Evolutionary conservation across 768 basidiomycete species (phyloP), one percentile per base, ranked within the genome.

Genomic region (Leccinum obscurum): DNA sequence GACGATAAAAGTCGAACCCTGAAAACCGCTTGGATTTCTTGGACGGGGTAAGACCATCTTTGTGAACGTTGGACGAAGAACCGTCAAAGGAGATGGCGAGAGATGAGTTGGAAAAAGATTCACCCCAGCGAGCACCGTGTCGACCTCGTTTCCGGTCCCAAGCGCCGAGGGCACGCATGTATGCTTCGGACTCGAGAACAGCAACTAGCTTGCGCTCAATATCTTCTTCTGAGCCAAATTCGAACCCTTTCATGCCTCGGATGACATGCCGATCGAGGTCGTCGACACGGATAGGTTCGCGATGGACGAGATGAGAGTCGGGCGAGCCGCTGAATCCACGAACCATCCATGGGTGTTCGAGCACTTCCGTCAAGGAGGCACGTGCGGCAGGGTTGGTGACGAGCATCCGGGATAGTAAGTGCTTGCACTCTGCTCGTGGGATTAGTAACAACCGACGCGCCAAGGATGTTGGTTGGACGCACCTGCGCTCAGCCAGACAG

Each of bases 401-500:
- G 41, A 99, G 85, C 95, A 99, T 98, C 22, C 95, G 85, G 3
- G 91, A 90, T 13, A 99, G 81, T 3, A 98, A 77, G 66, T 92
- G 87, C 72, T 97, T 98, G 80, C 97, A 98, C 76, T 99, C 97
- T 93, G 68, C 1, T 15, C 20, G 39, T n/a, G 51, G 22, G 46
- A 65, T 64, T 6, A 72, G 65, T 46, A 39, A 59, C 52, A 52
- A 9, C 13, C 35, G 52, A 41, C 22, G 44, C 14, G 15, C n/a
- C 30, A 24, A 51, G 17, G 56, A 57, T 2, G 24, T 44, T 6
- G 5, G 55, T n/a, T 2, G 7, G 32, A 80, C 86, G 69, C 72
- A 94, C 93, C 94, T 64, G 90, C 85, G 66, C 91, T 95, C 15
- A 98, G 80, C 97, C 97, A 99, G 2, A 92, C 91, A 0, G 96